A percentile compares a stretch with the other conserved stretches of the same genome.
Evolutionary conservation across 768 basidiomycete species (phyloP).

Genomic region (Leccinum uliginosum): DNA sequence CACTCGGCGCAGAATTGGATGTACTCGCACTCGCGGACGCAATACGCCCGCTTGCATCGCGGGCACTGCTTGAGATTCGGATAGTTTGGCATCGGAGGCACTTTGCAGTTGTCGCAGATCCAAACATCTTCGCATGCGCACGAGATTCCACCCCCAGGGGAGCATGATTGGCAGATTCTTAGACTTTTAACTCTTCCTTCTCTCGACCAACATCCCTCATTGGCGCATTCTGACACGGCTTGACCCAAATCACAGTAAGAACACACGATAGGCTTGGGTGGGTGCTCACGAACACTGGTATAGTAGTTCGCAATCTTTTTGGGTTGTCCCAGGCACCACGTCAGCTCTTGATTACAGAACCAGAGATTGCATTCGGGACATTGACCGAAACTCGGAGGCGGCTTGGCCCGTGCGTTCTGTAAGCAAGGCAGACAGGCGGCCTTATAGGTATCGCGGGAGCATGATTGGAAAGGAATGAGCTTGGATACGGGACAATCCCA

Average conservation of each 20-base stretch:
- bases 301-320: not conserved
- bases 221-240: slow-evolving; percentile 8
- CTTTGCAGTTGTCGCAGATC: too few species aligned
- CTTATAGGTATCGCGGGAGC: not conserved
- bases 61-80: too few species aligned
- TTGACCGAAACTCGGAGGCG: slow-evolving; percentile 9
- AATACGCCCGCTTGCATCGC: too few species aligned
- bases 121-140: too few species aligned
- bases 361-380: slow-evolving; percentile 22
- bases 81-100: too few species aligned
- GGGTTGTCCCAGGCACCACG: slow-evolving; percentile 24
- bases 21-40: too few species aligned
- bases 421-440: slow-evolving; percentile 11
- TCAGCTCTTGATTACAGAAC: slow-evolving; percentile 18
- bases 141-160: too few species aligned
- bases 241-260: not conserved
- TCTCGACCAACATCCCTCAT: slow-evolving; percentile 17
- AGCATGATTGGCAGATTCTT: too few species aligned
- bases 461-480: slow-evolving; percentile 15
- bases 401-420: not conserved
- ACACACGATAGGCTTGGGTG: slow-evolving; percentile 13
- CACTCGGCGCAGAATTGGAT: too few species aligned
- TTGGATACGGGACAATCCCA: slow-evolving; percentile 13
- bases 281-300: slow-evolving; percentile 10
- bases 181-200: not conserved